phyloP scores from a whole-genome alignment of 495 filamentous ascomycete genomes.

The Hypoxylon fragiforme region DNA sequence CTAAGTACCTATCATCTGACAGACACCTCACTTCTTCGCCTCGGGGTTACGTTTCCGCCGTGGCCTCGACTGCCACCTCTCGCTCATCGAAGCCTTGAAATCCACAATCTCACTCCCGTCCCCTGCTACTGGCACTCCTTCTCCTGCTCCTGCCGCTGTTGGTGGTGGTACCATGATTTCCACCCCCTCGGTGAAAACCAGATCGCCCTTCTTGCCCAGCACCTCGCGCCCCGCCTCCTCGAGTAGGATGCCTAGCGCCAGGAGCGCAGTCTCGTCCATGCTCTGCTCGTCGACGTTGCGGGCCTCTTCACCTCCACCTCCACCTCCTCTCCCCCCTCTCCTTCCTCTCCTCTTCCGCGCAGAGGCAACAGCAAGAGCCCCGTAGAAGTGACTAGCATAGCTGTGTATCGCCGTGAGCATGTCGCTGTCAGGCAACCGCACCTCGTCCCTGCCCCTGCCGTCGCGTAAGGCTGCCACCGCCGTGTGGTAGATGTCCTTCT shows the following conservation, averaged over 20 bases:
- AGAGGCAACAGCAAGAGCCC: conserved; percentile 33
- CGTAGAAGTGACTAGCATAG: conserved; percentile 76
- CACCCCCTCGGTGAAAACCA: conserved; percentile 72
- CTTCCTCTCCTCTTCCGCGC: too few species aligned
- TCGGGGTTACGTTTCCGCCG: conserved; percentile 17
- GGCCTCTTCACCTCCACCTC: not conserved
- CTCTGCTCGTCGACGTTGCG: conserved; percentile 58
- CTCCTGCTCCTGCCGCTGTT: not conserved
- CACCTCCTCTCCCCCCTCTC: too few species aligned
- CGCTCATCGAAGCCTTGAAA: conserved; percentile 18
- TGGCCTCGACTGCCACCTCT: conserved; percentile 6
- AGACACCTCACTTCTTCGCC: too few species aligned
- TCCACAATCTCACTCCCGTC: conserved; percentile 17
- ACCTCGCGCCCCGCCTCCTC: conserved; percentile 71
- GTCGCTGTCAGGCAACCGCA: conserved; percentile 68
- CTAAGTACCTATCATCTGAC: too few species aligned
- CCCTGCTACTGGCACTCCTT: conserved; percentile 20
- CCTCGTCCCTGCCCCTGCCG: conserved; percentile 29
- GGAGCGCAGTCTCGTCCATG: conserved; percentile 83
- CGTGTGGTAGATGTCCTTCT: conserved; percentile 73
- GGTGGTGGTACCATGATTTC: conserved; percentile 23
- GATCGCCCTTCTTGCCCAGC: conserved; percentile 71
- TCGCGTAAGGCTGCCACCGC: conserved; percentile 54
- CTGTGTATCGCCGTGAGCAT: conserved; percentile 75
- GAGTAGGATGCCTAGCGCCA: conserved; percentile 78